phyloP scores from a whole-genome alignment of 768 basidiomycete genomes.

The Pholiota molesta region DNA sequence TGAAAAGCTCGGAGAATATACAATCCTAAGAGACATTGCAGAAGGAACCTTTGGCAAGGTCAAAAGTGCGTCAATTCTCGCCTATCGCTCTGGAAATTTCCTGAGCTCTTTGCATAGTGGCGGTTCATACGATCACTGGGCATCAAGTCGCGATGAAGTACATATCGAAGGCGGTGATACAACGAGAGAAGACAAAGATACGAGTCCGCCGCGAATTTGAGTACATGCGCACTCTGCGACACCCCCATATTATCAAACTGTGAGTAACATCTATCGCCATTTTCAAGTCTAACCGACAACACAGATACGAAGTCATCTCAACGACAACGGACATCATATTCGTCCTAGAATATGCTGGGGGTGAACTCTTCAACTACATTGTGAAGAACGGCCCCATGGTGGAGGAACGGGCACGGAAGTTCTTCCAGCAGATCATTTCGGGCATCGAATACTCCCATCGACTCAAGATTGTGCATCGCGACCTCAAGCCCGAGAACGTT shows the following conservation, averaged over 20 bases:
- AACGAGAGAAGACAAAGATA: conserved; percentile 88
- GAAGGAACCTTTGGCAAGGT: conserved; percentile 99
- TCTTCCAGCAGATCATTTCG: conserved; percentile 98
- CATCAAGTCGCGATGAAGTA: conserved; percentile 98
- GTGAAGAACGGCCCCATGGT: conserved; percentile 92
- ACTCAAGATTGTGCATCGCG: conserved; percentile 96
- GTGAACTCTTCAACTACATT: conserved; percentile 98
- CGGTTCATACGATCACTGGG: conserved; percentile 90
- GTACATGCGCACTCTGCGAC: conserved; percentile 91
- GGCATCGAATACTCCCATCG: conserved; percentile 97
- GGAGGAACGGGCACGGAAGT: conserved; percentile 84
- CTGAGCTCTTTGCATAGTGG: conserved; percentile 57
- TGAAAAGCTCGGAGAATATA: conserved; percentile 89
- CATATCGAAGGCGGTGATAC: conserved; percentile 92
- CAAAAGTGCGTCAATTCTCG: conserved; percentile 73
- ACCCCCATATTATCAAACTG: conserved; percentile 99
- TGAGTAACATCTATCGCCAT: conserved; percentile 39
- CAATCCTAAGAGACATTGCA: conserved; percentile 84
- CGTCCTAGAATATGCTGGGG: conserved; percentile 95
- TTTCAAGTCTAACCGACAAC: conserved; percentile 14
- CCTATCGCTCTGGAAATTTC: not conserved
- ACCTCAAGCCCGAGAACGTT: conserved; percentile 97
- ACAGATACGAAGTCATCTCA: conserved; percentile 86
- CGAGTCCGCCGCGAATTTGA: conserved; percentile 95
- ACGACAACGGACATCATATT: conserved; percentile 97